These are phyloP conservation scores for Tylopilus subfusipes DNA, from an alignment of 768 basidiomycete species.

Conservation along the genomic window DNA sequence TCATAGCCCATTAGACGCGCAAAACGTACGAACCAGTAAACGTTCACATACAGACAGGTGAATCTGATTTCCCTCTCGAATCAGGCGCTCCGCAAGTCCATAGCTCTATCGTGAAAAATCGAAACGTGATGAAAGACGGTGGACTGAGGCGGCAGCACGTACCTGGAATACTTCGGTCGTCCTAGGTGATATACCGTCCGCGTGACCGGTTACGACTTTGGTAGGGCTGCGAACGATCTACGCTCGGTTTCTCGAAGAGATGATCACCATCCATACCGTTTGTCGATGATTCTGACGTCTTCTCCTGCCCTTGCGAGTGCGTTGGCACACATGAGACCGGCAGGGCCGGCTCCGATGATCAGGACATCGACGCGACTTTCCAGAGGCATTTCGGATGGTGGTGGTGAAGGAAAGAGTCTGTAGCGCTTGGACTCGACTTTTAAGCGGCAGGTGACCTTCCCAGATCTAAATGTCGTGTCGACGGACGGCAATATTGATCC, in stretches of 20 bases:
- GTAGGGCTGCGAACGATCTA: slow-evolving; percentile 30
- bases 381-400: slow-evolving; percentile 12
- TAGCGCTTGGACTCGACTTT: not conserved
- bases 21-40: not conserved
- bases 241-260: not conserved
- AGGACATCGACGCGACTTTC: slow-evolving; percentile 42
- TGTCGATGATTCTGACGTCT: slow-evolving; percentile 46
- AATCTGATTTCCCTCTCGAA: not conserved
- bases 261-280: slow-evolving; percentile 31
- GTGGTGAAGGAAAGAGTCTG: not conserved
- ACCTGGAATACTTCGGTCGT: slow-evolving; percentile 35
- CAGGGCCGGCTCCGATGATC: slow-evolving; percentile 47
- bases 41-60: not conserved
- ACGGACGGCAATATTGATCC: not conserved
- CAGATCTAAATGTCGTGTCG: not conserved
- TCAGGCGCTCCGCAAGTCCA: not conserved
- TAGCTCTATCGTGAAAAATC: not conserved
- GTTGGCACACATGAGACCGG: slow-evolving; percentile 67
- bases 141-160: not conserved
- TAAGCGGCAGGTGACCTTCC: not conserved
- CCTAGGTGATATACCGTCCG: slow-evolving; percentile 38
- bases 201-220: slow-evolving; percentile 45
- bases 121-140: not conserved
- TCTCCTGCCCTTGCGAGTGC: slow-evolving; percentile 43
- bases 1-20: not conserved